Evolutionary conservation across 75 land plant genomes (phyloP).

Genomic region (Pinus albicaulis): DNA sequence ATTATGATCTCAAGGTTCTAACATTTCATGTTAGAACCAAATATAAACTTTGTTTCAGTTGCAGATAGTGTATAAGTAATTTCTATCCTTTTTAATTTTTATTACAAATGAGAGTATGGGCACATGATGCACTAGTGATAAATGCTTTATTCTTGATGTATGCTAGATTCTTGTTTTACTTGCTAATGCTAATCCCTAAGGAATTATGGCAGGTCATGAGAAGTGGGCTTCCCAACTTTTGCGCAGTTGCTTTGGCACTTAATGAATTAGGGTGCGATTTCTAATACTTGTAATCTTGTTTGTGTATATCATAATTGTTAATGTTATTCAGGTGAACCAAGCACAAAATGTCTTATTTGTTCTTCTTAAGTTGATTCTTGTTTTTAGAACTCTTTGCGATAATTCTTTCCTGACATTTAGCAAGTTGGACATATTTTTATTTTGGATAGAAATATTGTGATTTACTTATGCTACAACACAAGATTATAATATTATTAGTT

Average conservation of each 20-base stretch:
- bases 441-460: background rate
- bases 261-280: constrained; percentile 75
- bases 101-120: too few species aligned
- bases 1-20: too few species aligned
- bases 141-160: background rate
- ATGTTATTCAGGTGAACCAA: background rate
- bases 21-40: too few species aligned
- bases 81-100: too few species aligned
- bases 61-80: too few species aligned
- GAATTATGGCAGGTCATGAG: constrained; percentile 66
- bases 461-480: background rate
- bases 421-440: background rate
- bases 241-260: constrained; percentile 98
- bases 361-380: background rate
- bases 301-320: background rate
- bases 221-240: constrained; percentile 97
- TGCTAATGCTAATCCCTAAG: background rate
- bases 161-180: background rate
- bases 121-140: too few species aligned
- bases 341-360: background rate
- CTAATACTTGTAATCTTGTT: background rate
- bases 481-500: too few species aligned
- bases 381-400: background rate
- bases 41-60: too few species aligned
- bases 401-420: background rate